Evolutionary conservation across 345 rosid species (phyloP), one percentile per base, ranked within the genome.

Genomic region (Excoecaria agallocha): DNA sequence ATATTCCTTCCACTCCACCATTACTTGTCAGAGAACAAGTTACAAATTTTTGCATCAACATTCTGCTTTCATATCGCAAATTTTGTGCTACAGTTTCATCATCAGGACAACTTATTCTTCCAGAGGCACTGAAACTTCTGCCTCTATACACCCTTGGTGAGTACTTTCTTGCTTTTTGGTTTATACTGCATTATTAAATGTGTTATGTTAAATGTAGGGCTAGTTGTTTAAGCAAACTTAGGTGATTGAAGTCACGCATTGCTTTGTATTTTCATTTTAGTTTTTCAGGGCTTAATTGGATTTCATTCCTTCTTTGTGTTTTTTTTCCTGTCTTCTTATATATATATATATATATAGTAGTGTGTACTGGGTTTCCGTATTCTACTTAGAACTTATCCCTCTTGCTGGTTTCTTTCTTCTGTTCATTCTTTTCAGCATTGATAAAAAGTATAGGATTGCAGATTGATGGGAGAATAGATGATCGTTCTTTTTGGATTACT

Each of bases 1-100:
- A 90, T 72, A 82, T 91, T 80, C 91, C 98, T 74, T 77, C 90
- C 30, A 81, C 77, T 74, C 90, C 98, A 20, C 92, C 88, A 43
- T 25, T 78, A 58, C 81, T 79, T 74, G 87, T 89, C 67, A 90
- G 89, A 60, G 98, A 95, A 48, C 96, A 86, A 81, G 90, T 89
- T 65, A 88, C 86, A 51, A 93, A 86, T 82, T 84, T 81, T 49
- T 93, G 96, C 73, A 77, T 88, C 85, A 93, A 81, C 81, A 82
- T 88, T 81, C 85, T 95, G 79, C 88, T 83, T 69, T 80, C 99
- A 17, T 95, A 95, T 67, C 97, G 99, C 64, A 91, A 91, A 80
- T 95, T 91, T 74, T 95, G 99, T 78, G 98, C 99, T 6, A 90
- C 99, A 20, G 98, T 95, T 69, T 89, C 97, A 71, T 90, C 97